Evolutionary conservation across 305 asterid species (phyloP), one percentile per base, ranked within the genome.

Genomic region (Solanum chacoense): DNA sequence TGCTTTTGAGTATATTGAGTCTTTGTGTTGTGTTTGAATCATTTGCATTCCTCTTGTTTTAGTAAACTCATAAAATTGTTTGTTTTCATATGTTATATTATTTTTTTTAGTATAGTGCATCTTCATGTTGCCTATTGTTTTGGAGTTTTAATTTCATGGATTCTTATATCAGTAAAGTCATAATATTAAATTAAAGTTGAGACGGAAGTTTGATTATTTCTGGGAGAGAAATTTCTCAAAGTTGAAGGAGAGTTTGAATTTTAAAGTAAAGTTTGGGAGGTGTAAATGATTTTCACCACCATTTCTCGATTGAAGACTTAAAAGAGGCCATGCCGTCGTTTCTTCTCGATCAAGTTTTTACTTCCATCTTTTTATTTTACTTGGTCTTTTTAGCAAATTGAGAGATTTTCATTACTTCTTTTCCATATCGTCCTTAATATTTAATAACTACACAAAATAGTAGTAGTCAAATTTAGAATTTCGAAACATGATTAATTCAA

Each of bases 21-120:
- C 91, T 26, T 89, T 89, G 29, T 85, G 11, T 69, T 79, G 85
- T 24, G 91, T 87, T 79, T 89, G 81, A 87, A 85, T 85, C 45
- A 37, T 3, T 78, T 78, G 67, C 5, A 20, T 55, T 55, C 24
- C 67, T 18, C 67, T 55, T 55, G 24, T 55, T 0, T 55, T 3
- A 55, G 24, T 55, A 55, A 55, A 55, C 26, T 65, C 73, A n/a
- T 9, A 65, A 65, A n/a, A 10, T 10, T 65, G 14, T 3, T 71
- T 71, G 76, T 71, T 71, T 28, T 28, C 35, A 12, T 71, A 71
- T 11, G 76, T 28, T 28, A 71, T 71, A 71, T 69, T 69, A 24
- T 18, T 18, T 26, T 11, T 71, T 71, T 71, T 2, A 26, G 35
- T 55, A 18, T 18, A 18, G 65, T 18, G 65, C 4, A 0, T 69